Conservation (phyloP, 2,329 filamentous ascomycete species). For the Paraconiothyrium sp. region DNA sequence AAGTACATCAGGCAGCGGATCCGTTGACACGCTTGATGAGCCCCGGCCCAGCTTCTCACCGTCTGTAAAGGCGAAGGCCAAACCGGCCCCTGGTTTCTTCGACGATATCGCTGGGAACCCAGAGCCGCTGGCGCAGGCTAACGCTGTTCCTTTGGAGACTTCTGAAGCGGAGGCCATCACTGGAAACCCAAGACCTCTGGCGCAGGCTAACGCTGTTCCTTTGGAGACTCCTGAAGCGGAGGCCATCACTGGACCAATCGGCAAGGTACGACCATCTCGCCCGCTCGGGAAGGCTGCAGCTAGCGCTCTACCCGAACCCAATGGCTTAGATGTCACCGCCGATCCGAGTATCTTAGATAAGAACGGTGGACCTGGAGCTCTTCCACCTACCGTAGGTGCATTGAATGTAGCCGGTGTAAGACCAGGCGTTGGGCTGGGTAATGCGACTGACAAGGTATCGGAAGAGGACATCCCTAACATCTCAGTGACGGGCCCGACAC, state of each 20-base stretch:
- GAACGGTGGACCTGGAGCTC: not conserved
- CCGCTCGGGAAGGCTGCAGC: slow-evolving; percentile 23
- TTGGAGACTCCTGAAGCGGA: not conserved
- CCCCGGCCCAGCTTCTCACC: not conserved
- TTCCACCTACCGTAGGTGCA: not conserved
- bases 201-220: not conserved
- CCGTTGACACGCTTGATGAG: not conserved
- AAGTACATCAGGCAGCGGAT: not conserved
- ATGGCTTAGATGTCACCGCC: slow-evolving; percentile 2
- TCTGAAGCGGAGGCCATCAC: not conserved
- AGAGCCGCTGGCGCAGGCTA: not conserved
- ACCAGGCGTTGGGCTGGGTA: not conserved
- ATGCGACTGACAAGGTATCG: not conserved
- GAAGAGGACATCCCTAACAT: not conserved
- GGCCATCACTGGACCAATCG: slow-evolving; percentile 3
- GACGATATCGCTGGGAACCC: not conserved
- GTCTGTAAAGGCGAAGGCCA: not conserved
- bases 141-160: not conserved
- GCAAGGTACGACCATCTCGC: not conserved
- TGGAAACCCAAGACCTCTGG: not conserved
- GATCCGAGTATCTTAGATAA: slow-evolving; percentile 8
- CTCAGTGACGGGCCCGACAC: not conserved
- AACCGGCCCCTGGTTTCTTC: slow-evolving; percentile 1
- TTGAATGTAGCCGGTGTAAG: not conserved
- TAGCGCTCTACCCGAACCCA: not conserved